Evolutionary conservation across 768 basidiomycete species (phyloP).

Genomic region (Hirschioporus abietinus): DNA sequence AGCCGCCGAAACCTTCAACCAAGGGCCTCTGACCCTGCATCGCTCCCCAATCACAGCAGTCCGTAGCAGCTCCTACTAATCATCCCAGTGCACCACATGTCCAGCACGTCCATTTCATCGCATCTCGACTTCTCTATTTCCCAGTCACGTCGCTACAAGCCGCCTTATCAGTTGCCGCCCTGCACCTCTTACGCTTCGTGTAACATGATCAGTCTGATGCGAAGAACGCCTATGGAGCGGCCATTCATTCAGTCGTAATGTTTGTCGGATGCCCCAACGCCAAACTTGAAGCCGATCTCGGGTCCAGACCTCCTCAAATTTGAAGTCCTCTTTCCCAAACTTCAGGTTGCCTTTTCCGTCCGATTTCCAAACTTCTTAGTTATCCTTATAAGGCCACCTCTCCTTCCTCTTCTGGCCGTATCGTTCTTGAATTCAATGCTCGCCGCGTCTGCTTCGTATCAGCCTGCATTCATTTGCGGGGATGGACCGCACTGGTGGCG

Average conservation of each 20-base stretch:
- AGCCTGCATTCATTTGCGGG: background rate
- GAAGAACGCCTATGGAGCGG: background rate
- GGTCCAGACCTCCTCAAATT: background rate
- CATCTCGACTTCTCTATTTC: background rate
- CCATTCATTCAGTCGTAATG: background rate
- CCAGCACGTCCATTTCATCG: background rate
- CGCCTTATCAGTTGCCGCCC: background rate
- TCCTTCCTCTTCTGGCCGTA: background rate
- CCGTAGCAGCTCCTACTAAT: background rate
- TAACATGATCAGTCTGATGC: background rate
- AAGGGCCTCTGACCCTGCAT: background rate
- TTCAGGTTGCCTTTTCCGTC: background rate
- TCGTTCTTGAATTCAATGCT: background rate
- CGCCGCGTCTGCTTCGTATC: background rate
- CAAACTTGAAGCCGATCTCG: background rate
- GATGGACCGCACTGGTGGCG: background rate
- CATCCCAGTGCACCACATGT: background rate
- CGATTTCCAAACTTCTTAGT: background rate
- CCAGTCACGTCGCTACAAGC: background rate
- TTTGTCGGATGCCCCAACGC: background rate
- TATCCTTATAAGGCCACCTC: background rate
- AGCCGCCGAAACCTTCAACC: slow-evolving; percentile 1
- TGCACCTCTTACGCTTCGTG: background rate
- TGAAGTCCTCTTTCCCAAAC: background rate
- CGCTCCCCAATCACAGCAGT: background rate